phyloP scores from a whole-genome alignment of 352 stramenopile species.

The Globisporangium lucens region DNA sequence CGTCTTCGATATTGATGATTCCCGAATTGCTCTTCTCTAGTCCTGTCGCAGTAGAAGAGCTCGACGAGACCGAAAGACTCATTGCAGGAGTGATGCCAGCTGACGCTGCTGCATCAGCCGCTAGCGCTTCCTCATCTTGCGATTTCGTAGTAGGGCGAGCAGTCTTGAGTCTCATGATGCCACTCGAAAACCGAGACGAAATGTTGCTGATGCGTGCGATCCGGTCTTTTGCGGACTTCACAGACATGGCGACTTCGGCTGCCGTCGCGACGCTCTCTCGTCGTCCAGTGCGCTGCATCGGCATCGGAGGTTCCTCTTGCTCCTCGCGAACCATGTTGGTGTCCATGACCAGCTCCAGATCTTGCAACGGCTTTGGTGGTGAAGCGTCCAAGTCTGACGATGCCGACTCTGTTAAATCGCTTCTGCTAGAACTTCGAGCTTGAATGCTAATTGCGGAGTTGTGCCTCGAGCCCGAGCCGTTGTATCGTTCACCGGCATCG shows the following conservation, averaged over 20 bases:
- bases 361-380: slow-evolving; percentile 13
- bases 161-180: slow-evolving; percentile 52
- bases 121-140: slow-evolving; percentile 14
- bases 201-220: slow-evolving; percentile 61
- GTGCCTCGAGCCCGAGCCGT: neutral
- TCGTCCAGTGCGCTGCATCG: slow-evolving; percentile 5
- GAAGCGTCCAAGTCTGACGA: slow-evolving; percentile 18
- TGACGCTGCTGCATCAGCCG: neutral
- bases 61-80: slow-evolving; percentile 14
- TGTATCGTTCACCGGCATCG: slow-evolving; percentile 14
- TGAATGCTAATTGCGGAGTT: slow-evolving; percentile 11
- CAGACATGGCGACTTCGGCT: slow-evolving; percentile 44
- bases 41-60: slow-evolving; percentile 17
- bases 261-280: slow-evolving; percentile 19
- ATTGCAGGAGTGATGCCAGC: slow-evolving; percentile 12
- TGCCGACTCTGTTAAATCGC: slow-evolving; percentile 30
- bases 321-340: slow-evolving; percentile 24
- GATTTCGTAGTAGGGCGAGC: slow-evolving; percentile 15
- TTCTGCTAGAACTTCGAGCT: slow-evolving; percentile 27
- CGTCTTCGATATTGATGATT: slow-evolving; percentile 16
- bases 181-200: slow-evolving; percentile 67
- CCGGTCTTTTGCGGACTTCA: slow-evolving; percentile 59
- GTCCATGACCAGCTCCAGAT: slow-evolving; percentile 21
- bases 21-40: slow-evolving; percentile 19
- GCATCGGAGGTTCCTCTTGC: slow-evolving; percentile 12